Evolutionary conservation across 1,284 basidiomycete species (phyloP), one percentile per base, ranked within the genome.

Genomic region (Sphaerobolus stellatus): DNA sequence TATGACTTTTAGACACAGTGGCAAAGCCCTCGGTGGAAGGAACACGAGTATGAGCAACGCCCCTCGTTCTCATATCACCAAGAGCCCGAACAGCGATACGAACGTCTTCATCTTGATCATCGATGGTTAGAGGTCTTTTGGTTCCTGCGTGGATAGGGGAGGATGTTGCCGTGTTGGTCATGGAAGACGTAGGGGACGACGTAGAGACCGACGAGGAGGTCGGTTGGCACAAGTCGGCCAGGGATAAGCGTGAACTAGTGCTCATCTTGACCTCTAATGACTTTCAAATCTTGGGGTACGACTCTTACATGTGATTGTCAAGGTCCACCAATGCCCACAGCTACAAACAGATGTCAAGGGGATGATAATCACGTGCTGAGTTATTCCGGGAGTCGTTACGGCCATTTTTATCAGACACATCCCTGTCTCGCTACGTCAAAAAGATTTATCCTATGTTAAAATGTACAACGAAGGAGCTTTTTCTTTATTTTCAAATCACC

Each of bases 81-180:
- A 89, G 75, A 9, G 84, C 86, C 50, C 77, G 73, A 18, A 85
- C 81, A 18, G 85, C 86, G 65, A 88, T 88, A 52, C 81, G 77
- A 5, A 85, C 84, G 63, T 74, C 75, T 66, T 81, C 80, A 59
- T 78, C 78, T 62, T 76, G 69, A 62, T 75, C 71, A 50, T 72
- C 70, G 60, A 70, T 66, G 1, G 59, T 52, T 5, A 54, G 46
- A 18, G 52, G 52, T 25, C 52, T 47, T 48, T 54, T 49, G 29
- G 36, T 52, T 28, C 46, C 45, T 2, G 50, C 50, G 48, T 45
- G 49, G 16, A 56, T 18, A 5, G 54, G 54, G 9, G 41, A 22
- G 22, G 51, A 47, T 1, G 51, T 38, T n/a, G 43, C 28, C 8
- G 51, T 33, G 28, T 28, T 33, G 2, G 53, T 34, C 40, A 46